Evolutionary conservation across 2,329 filamentous ascomycete genomes (phyloP).

Genomic region (Claviceps cyperi): DNA sequence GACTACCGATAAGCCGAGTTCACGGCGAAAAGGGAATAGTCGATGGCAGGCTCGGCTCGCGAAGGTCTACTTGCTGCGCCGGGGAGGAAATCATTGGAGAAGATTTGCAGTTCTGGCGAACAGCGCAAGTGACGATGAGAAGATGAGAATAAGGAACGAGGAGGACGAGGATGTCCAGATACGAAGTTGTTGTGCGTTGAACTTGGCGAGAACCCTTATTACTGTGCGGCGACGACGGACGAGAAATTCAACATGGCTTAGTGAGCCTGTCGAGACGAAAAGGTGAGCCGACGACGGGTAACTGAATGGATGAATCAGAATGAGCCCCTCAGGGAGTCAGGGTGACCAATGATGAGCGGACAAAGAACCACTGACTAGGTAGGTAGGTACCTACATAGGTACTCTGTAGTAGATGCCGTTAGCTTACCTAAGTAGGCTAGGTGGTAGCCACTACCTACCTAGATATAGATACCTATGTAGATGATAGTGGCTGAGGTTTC

Average conservation of each 20-base stretch:
- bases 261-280: slow-evolving; percentile 6
- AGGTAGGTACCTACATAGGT: neutral
- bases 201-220: neutral
- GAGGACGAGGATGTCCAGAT: neutral
- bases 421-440: neutral
- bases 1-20: slow-evolving; percentile 21
- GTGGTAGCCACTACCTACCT: neutral
- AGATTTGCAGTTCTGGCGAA: slow-evolving; percentile 11
- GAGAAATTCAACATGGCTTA: neutral
- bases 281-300: slow-evolving; percentile 6
- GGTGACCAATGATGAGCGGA: slow-evolving; percentile 6
- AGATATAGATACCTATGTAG: neutral
- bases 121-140: slow-evolving; percentile 1
- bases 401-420: no score
- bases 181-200: neutral
- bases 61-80: slow-evolving; percentile 20
- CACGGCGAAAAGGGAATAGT: slow-evolving; percentile 12
- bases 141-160: neutral
- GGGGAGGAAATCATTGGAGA: slow-evolving; percentile 22
- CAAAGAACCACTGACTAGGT: neutral
- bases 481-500: slow-evolving; percentile 8
- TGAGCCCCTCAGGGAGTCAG: slow-evolving; percentile 11
- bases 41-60: slow-evolving; percentile 21
- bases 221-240: neutral
- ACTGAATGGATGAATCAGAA: no score